A percentile compares a stretch with the other conserved stretches of the same genome.
These are phyloP conservation scores for Pseudoneurospora amorphoporcata DNA, from an alignment of 495 filamentous ascomycete species.

Conservation along the genomic window DNA sequence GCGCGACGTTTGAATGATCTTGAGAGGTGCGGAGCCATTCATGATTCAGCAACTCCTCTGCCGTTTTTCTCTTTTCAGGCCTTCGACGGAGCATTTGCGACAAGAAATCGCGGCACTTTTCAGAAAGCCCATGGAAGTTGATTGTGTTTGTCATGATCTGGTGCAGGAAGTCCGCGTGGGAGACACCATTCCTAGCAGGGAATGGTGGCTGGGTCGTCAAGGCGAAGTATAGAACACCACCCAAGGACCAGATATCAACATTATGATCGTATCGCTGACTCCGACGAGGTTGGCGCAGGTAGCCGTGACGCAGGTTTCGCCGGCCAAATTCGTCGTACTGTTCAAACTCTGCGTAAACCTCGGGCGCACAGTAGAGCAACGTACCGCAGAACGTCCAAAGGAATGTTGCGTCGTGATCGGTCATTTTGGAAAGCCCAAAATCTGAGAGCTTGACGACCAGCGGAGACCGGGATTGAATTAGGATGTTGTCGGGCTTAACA, in stretches of 20 bases:
- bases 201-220: conserved; percentile 70
- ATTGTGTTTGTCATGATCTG: conserved; percentile 68
- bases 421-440: conserved; percentile 82
- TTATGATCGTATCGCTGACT: conserved; percentile 68
- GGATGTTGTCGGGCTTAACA: conserved; percentile 95
- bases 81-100: conserved; percentile 61
- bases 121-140: too few species aligned
- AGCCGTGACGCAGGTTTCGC: conserved; percentile 30
- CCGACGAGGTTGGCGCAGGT: conserved; percentile 15
- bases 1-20: conserved; percentile 18
- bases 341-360: conserved; percentile 83
- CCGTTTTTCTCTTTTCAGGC: conserved; percentile 56
- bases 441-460: conserved; percentile 85
- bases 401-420: conserved; percentile 71
- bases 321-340: conserved; percentile 40
- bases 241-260: conserved; percentile 92
- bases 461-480: conserved; percentile 53
- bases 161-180: conserved; percentile 57
- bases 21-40: conserved; percentile 51
- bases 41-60: conserved; percentile 52
- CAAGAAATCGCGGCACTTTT: too few species aligned
- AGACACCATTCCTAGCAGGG: conserved; percentile 47
- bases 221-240: conserved; percentile 77
- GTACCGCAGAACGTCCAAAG: conserved; percentile 95
- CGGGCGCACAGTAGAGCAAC: conserved; percentile 88